A percentile compares a stretch with the other conserved stretches of the same genome.
These are phyloP conservation scores for Fusarium ramigenum DNA, from an alignment of 2,329 filamentous ascomycete genomes.

Conservation along the genomic window DNA sequence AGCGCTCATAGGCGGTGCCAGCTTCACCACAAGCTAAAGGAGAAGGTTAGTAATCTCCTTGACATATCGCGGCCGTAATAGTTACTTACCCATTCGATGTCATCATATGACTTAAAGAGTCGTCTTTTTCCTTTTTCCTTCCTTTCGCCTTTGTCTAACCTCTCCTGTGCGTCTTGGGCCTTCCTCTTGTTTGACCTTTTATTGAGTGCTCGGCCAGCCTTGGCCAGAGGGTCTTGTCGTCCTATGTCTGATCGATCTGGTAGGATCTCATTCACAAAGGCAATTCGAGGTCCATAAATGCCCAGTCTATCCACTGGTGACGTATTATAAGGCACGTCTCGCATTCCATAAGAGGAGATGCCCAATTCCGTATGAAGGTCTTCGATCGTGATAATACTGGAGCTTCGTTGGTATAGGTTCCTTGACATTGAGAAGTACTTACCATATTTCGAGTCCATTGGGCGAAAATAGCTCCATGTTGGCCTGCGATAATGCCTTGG, in stretches of 20 bases:
- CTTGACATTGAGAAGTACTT: accelerated
- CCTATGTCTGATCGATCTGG: not conserved
- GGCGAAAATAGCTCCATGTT: not conserved
- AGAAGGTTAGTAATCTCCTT: not conserved
- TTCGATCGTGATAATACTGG: not conserved
- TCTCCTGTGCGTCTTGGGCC: not conserved
- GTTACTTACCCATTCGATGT: not conserved
- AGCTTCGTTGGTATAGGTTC: not conserved
- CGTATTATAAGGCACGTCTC: not conserved
- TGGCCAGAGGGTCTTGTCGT: not conserved
- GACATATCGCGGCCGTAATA: no score
- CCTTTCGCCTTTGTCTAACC: not conserved
- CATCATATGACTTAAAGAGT: not conserved
- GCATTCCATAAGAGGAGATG: not conserved
- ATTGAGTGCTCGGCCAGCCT: not conserved
- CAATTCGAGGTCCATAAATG: not conserved
- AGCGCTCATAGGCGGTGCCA: not conserved
- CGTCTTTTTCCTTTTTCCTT: not conserved
- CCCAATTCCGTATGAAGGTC: not conserved
- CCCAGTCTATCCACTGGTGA: not conserved
- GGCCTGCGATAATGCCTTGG: not conserved
- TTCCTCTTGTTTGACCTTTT: not conserved
- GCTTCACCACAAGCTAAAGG: not conserved
- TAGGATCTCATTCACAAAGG: not conserved
- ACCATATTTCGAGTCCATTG: not conserved